phyloP scores from a whole-genome alignment of 1,284 basidiomycete species.

The Tranzscheliella williamsii region DNA sequence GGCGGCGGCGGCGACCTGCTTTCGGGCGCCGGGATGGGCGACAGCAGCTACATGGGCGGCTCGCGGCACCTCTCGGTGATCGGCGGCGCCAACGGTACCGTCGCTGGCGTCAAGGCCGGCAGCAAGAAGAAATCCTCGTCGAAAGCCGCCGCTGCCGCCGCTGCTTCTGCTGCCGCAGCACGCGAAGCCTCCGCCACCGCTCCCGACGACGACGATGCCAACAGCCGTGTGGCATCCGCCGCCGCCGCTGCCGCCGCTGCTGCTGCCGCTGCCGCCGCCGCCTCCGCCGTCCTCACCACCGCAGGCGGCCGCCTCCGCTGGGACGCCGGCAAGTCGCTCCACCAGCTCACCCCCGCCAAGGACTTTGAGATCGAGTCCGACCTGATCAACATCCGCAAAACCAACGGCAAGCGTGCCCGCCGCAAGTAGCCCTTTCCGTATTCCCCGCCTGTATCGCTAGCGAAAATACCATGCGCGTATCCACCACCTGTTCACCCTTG shows the following conservation, averaged over 20 bases:
- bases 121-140: conserved; percentile 39
- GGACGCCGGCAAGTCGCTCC: conserved; percentile 57
- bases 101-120: conserved; percentile 18
- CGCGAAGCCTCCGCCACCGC: conserved; percentile 32
- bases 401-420: conserved; percentile 54
- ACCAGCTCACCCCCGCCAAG: conserved; percentile 55
- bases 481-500: no score
- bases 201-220: conserved; percentile 41
- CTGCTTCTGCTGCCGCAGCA: conserved; percentile 26
- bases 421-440: no score
- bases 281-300: conserved; percentile 36
- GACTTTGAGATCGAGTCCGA: conserved; percentile 60
- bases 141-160: conserved; percentile 28
- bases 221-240: conserved; percentile 29
- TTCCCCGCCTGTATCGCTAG: no score
- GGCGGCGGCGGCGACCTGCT: conserved; percentile 34
- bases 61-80: conserved; percentile 19
- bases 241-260: conserved; percentile 24
- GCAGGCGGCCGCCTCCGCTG: conserved; percentile 53
- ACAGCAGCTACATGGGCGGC: conserved; percentile 46
- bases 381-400: conserved; percentile 58
- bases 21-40: conserved; percentile 44
- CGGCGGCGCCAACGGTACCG: conserved; percentile 25
- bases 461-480: no score
- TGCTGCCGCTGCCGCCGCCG: conserved; percentile 24